phyloP scores from a whole-genome alignment of 371 early-diverging fungal genomes.

The Amoeboradix gromovi region DNA sequence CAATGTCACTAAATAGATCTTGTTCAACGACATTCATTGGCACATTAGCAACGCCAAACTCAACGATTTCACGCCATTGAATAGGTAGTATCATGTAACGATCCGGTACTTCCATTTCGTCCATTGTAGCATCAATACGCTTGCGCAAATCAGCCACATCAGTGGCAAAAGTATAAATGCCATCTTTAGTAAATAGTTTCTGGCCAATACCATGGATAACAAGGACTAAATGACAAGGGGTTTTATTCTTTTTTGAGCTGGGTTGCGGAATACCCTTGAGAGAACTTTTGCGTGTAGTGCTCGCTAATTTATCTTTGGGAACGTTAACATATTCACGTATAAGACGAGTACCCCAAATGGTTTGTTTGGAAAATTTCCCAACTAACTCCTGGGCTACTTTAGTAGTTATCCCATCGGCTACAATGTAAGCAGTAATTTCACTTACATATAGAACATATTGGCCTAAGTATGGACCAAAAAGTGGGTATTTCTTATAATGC shows the following conservation, averaged over 20 bases:
- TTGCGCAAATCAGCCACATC: not conserved
- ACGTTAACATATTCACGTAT: constrained; percentile 44
- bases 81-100: not conserved
- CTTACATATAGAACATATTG: constrained; percentile 38
- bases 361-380: constrained; percentile 27
- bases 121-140: not conserved
- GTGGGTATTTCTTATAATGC: constrained; percentile 25
- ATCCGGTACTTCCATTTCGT: not conserved
- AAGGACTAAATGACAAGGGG: constrained; percentile 25
- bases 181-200: constrained; percentile 1
- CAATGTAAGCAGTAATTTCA: constrained; percentile 26
- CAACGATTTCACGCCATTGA: not conserved
- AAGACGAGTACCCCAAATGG: constrained; percentile 32
- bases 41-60: not conserved
- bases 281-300: not conserved
- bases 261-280: not conserved
- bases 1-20: not conserved
- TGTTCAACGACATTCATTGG: not conserved
- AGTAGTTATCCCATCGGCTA: constrained; percentile 24
- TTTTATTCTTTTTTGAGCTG: not conserved
- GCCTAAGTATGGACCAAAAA: constrained; percentile 41
- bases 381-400: constrained; percentile 40
- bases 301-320: constrained; percentile 7
- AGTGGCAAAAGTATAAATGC: not conserved
- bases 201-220: constrained; percentile 37